phyloP scores from a whole-genome alignment of 192 early-diverging fungal species.

The Coemansia sp. region DNA sequence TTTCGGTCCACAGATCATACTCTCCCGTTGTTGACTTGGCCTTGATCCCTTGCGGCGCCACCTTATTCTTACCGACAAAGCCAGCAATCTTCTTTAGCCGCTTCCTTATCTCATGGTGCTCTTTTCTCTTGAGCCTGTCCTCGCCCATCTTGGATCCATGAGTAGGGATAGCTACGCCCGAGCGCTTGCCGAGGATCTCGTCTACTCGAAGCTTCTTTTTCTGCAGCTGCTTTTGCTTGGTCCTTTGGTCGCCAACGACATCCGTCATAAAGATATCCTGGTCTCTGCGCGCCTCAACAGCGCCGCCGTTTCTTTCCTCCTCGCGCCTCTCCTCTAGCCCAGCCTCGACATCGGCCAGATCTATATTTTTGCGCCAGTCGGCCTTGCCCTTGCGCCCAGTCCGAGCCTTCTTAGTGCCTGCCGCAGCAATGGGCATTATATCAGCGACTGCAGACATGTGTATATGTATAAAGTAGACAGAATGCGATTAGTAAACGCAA shows the following conservation, averaged over 20 bases:
- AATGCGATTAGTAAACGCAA: no score
- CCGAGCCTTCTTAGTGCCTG: slow-evolving; percentile 50
- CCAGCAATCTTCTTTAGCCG: slow-evolving; percentile 32
- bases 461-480: not conserved
- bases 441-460: slow-evolving; percentile 22
- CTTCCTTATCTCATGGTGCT: slow-evolving; percentile 13
- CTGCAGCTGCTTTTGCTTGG: slow-evolving; percentile 5
- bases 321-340: slow-evolving; percentile 65
- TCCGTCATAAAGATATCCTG: slow-evolving; percentile 24
- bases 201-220: slow-evolving; percentile 69
- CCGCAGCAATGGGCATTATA: not conserved
- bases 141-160: slow-evolving; percentile 22
- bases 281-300: slow-evolving; percentile 19
- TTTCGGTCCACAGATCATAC: slow-evolving; percentile 43
- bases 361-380: slow-evolving; percentile 90
- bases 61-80: slow-evolving; percentile 10
- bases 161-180: slow-evolving; percentile 54
- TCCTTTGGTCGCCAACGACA: slow-evolving; percentile 19
- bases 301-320: slow-evolving; percentile 63
- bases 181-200: slow-evolving; percentile 74
- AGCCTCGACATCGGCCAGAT: slow-evolving; percentile 74
- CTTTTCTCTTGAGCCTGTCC: slow-evolving; percentile 28
- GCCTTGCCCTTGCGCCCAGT: slow-evolving; percentile 85
- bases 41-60: slow-evolving; percentile 8
- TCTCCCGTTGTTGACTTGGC: not conserved